Percentiles rank a stretch among this genome's conserved stretches.
phyloP scores from a whole-genome alignment of 2,329 filamentous ascomycete species.

The Venturia oleaginea region DNA sequence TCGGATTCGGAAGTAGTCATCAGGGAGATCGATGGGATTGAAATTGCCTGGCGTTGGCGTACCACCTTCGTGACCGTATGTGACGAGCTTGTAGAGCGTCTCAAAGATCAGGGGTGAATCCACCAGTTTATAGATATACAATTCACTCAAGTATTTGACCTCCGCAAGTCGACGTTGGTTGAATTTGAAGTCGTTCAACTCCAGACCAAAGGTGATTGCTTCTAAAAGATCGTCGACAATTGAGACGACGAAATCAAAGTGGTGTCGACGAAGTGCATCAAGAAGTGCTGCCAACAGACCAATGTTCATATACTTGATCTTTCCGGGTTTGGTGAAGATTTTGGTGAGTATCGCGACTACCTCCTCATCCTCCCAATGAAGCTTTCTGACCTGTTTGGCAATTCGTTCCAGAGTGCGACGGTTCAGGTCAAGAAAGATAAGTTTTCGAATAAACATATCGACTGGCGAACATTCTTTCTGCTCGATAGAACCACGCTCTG shows the following conservation, averaged over 20 bases:
- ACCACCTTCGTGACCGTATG: constrained; percentile 77
- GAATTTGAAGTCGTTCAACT: constrained; percentile 95
- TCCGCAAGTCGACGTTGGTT: constrained; percentile 92
- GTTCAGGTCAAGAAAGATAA: constrained; percentile 88
- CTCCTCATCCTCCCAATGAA: constrained; percentile 95
- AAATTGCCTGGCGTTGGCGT: constrained; percentile 69
- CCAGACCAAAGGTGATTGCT: constrained; percentile 75
- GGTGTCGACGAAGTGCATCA: constrained; percentile 81
- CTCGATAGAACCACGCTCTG: constrained; percentile 83
- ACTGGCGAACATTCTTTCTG: constrained; percentile 93
- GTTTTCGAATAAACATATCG: constrained; percentile 84
- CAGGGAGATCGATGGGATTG: constrained; percentile 74
- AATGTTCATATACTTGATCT: constrained; percentile 96
- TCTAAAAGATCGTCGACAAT: constrained; percentile 90
- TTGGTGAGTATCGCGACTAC: constrained; percentile 61
- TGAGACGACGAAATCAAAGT: constrained; percentile 81
- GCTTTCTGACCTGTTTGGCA: constrained; percentile 83
- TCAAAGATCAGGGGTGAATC: constrained; percentile 95
- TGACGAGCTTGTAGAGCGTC: constrained; percentile 86
- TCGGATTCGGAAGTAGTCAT: constrained; percentile 94
- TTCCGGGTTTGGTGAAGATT: constrained; percentile 90
- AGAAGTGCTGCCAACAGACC: constrained; percentile 86
- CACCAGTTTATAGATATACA: constrained; percentile 96
- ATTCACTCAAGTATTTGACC: constrained; percentile 89
- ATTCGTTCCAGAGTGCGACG: constrained; percentile 92